Evolutionary conservation across 75 land plant genomes (phyloP).

Genomic region (Larix kaempferi): DNA sequence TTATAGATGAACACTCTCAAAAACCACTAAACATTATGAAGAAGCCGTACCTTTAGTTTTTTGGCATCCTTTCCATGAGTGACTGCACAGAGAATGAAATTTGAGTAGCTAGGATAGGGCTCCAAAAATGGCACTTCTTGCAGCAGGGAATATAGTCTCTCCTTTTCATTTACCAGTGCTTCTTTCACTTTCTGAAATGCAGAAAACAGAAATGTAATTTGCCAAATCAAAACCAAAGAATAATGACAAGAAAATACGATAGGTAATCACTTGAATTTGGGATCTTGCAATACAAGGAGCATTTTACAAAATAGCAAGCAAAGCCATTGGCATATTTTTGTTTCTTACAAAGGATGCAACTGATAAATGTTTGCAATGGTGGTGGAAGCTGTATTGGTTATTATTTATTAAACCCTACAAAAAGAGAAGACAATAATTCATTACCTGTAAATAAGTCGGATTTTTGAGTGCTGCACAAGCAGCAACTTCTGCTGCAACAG

Average conservation of each 20-base stretch:
- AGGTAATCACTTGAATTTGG: no score
- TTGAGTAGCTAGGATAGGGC: constrained; percentile 92
- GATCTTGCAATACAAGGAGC: no score
- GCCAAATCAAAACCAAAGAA: constrained; percentile 8
- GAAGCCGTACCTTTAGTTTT: constrained; percentile 71
- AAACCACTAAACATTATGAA: background rate
- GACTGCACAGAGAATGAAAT: constrained; percentile 94
- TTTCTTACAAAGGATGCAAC: background rate
- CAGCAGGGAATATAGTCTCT: constrained; percentile 71
- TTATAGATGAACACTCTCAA: background rate
- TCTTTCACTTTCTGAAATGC: constrained; percentile 69
- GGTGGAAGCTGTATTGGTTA: background rate
- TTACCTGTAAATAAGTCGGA: constrained; percentile 81
- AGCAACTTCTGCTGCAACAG: constrained; percentile 97
- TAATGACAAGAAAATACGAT: no score
- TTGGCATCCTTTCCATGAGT: constrained; percentile 78
- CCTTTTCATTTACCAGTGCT: constrained; percentile 73
- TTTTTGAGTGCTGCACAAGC: constrained; percentile 96
- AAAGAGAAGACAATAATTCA: background rate
- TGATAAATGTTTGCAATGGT: background rate
- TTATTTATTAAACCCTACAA: background rate
- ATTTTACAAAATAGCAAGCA: background rate
- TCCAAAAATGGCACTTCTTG: constrained; percentile 70
- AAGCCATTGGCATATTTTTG: background rate
- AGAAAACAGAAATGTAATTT: background rate